Evolutionary conservation across 2,329 filamentous ascomycete species (phyloP).

Genomic region (Apiospora koreana): DNA sequence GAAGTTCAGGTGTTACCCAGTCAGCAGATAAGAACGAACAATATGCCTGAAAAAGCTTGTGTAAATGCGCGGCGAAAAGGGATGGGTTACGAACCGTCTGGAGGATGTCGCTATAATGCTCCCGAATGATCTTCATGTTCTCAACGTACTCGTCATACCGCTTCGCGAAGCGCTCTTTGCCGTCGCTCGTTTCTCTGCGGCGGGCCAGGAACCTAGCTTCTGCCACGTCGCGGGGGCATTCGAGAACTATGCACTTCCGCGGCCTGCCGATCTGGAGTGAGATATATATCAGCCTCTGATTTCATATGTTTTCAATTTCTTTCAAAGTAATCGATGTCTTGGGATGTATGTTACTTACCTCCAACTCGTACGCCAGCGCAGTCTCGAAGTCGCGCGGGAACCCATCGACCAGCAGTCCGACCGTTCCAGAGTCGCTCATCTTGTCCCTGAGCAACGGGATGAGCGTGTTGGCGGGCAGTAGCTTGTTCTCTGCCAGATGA

Average conservation of each 20-base stretch:
- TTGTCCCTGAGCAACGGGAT: not conserved
- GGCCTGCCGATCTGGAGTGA: not conserved
- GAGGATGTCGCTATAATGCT: slow-evolving; percentile 17
- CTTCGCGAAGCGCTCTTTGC: slow-evolving; percentile 19
- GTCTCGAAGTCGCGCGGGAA: not conserved
- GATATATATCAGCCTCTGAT: too few species aligned
- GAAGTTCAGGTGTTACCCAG: too few species aligned
- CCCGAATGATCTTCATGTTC: slow-evolving; percentile 19
- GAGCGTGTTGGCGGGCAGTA: not conserved
- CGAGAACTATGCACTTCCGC: not conserved
- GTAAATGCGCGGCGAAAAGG: too few species aligned
- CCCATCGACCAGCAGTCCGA: not conserved
- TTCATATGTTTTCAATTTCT: too few species aligned
- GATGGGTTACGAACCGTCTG: slow-evolving; percentile 14
- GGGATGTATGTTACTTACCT: not conserved
- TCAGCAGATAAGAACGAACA: not conserved
- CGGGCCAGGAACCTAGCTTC: not conserved
- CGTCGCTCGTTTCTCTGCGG: slow-evolving; percentile 18
- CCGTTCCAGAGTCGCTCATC: not conserved
- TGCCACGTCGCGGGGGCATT: not conserved
- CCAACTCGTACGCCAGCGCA: not conserved
- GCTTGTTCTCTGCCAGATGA: not conserved
- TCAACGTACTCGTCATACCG: slow-evolving; percentile 21
- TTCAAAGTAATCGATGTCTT: too few species aligned
- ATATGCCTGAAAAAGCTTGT: too few species aligned